Base-by-base conservation (phyloP, 108 stramenopile species). In the Cylindrotheca fusiformis region DNA sequence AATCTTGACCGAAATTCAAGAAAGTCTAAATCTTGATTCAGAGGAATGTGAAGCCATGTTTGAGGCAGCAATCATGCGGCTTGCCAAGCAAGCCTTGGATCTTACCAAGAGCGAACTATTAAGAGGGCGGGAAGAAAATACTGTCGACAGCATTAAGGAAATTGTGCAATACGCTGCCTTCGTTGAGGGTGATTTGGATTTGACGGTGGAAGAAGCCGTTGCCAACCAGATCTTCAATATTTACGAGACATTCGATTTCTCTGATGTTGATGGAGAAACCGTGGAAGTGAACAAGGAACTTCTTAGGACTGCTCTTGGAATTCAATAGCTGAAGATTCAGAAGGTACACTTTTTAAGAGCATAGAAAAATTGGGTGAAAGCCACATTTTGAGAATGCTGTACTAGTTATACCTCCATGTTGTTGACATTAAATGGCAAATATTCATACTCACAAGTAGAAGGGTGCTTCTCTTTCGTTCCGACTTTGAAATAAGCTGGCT, bases 11-110 rank as follows among this genome's bases (percentile, higher is more conserved):
- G 94, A 95, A 63, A 84, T 92, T 61, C 86, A 88, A 70, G 90
- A 90, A 54, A 83, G 83, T 77, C 69, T 95, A n/a, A 86, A 88
- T 24, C 36, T 95, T 46, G 68, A 77, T 8, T 67, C 66, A 31
- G 87, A 84, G 23, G 87, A 89, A 60, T 86, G 83, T 28, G 89
- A 90, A 55, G 66, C 81, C 33, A 80, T 88, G 18, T 81, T 95
- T 32, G 78, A 84, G 30, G 53, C 48, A 10, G 61, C 84, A 18
- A 65, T 95, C 22, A 31, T 63, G 27, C 63, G 76, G 33, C 78
- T 86, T 3, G 75, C 83, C 24, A 78, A 82, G 27, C 58, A 63
- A 20, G 60, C 83, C 8, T 55, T 87, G 32, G 76, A 61, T 17
- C 47, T 78, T 36, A 68, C 89, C 41, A 72, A 65, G 24, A 71